Percentiles rank a stretch among this genome's conserved stretches.
phyloP scores from a whole-genome alignment of 345 rosid species.

The Eutrema heterophyllum region DNA sequence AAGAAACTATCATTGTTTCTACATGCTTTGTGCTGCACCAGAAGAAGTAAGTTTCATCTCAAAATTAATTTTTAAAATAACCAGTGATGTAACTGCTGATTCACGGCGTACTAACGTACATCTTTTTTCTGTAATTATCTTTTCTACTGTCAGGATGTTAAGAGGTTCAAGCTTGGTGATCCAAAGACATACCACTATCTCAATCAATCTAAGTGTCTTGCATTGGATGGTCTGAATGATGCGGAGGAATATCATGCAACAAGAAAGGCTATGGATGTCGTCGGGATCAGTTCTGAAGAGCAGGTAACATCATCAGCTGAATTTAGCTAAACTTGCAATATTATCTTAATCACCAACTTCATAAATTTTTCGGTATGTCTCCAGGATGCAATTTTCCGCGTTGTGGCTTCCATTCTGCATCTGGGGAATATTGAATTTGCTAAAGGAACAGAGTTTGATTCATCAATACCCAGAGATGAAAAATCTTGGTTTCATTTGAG shows the following conservation, averaged over 20 bases:
- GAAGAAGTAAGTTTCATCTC: conserved; percentile 52
- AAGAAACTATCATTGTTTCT: conserved; percentile 99
- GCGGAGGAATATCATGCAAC: conserved; percentile 80
- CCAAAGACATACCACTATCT: conserved; percentile 90
- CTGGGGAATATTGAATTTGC: conserved; percentile 91
- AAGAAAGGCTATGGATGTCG: conserved; percentile 92
- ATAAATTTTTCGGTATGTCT: conserved; percentile 1
- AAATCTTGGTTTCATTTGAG: conserved; percentile 79
- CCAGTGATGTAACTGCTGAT: background rate
- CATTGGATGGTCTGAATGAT: conserved; percentile 77
- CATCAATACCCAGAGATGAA: conserved; percentile 89
- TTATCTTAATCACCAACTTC: background rate
- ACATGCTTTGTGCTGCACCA: conserved; percentile 99
- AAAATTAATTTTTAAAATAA: background rate
- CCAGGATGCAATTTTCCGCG: conserved; percentile 86
- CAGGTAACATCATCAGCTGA: conserved; percentile 54
- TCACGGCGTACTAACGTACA: background rate
- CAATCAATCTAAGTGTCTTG: conserved; percentile 90
- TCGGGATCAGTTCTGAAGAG: conserved; percentile 80
- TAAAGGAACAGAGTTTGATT: conserved; percentile 88
- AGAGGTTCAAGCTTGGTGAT: conserved; percentile 71
- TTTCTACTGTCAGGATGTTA: conserved; percentile 59
- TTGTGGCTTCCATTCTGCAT: conserved; percentile 92
- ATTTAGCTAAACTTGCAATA: background rate
- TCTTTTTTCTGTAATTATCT: background rate